Conservation (phyloP, 371 early-diverging fungal species). For the Mucor saturninus region DNA sequence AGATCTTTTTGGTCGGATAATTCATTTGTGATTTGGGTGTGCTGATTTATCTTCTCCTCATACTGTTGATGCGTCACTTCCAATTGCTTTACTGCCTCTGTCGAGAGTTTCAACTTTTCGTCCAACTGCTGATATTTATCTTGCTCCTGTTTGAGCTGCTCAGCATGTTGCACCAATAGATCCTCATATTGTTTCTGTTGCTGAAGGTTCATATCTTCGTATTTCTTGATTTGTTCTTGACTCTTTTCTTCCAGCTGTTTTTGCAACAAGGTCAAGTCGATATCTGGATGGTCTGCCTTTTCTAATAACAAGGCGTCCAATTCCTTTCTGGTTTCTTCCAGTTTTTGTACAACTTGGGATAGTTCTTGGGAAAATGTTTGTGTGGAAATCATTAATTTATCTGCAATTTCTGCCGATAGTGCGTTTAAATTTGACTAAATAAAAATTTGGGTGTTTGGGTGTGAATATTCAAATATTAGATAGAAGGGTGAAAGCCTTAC, state of each 20-base stretch:
- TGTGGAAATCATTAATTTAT: conserved; percentile 35
- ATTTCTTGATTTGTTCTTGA: background rate
- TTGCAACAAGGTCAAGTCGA: background rate
- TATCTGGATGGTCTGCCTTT: background rate
- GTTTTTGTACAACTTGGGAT: conserved; percentile 22
- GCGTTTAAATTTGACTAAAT: conserved; percentile 27
- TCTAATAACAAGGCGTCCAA: background rate
- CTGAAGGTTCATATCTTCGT: background rate
- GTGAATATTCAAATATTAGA: background rate
- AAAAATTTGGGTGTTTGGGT: background rate
- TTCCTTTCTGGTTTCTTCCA: conserved; percentile 36
- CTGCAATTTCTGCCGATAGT: conserved; percentile 47
- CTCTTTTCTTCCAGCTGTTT: conserved; percentile 2
- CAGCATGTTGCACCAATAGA: background rate
- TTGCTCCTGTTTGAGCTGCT: background rate
- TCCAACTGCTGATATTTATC: background rate
- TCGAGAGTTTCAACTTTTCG: background rate
- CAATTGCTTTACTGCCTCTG: background rate
- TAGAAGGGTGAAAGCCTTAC: background rate
- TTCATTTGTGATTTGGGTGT: background rate
- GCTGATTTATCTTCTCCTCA: background rate
- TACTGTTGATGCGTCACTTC: background rate
- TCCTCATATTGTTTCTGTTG: background rate
- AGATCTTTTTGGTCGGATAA: background rate
- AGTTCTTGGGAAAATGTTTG: conserved; percentile 45